Base-by-base conservation (phyloP, 352 stramenopile genomes). In the Globisporangium irregulare region DNA sequence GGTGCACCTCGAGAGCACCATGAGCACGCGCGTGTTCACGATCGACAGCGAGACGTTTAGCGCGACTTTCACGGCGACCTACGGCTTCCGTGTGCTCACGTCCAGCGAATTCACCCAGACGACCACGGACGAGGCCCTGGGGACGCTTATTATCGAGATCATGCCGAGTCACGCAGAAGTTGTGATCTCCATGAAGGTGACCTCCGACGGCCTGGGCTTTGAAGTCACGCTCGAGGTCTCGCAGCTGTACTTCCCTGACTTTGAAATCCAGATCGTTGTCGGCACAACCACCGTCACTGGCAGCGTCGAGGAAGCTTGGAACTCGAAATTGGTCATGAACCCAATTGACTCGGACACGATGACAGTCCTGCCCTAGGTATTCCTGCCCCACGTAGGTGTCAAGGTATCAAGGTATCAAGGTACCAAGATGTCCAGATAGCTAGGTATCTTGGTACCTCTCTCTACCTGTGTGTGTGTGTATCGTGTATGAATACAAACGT, bases 21-120 rank as follows among this genome's bases (percentile, higher is more conserved):
- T 8, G 20, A 50, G 12, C 27, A 55, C 34, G 24, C 24, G 29
- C 38, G 36, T 36, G 1, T 76, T 74, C 38, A 54, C n/a, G 0
- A 58, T 77, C 29, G 14, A 25, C 3, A 51, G 24, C 1, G 15
- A 50, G 2, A 58, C 34, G 9, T 77, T 76, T 32, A 57, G 22
- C 8, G 71, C 58, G 6, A 34, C 55, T 9, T 76, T 80, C 60
- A 59, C 46, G 4, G 56, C 61, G 12, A 65, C 51, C 14, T 74
- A 72, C 25, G 71, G 64, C 22, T 70, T 72, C 24, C 66, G 66
- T 29, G 36, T 20, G 20, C 50, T 76, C 1, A 54, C 41, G 27
- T 71, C 58, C 12, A 41, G n/a, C 0, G 22, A 43, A 1, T 70
- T 77, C 24, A 72, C 10, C 4, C 29, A 72, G 6, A 25, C 53